Conservation (phyloP, 768 basidiomycete genomes). For the Serpula lacrymans region DNA sequence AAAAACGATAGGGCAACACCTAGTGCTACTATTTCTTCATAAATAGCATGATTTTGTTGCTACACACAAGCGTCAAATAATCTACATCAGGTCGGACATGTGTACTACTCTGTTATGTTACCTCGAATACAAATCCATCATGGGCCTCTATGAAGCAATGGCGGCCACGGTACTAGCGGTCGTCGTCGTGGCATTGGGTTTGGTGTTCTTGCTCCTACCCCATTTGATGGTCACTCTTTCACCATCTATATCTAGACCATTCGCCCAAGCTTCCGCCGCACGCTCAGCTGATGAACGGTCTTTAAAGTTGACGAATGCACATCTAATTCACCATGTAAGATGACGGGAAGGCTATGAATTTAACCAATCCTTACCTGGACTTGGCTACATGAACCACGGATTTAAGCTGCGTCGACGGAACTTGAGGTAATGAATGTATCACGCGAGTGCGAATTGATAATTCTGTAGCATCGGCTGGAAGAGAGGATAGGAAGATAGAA, state of each 20-base stretch:
- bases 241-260: constrained; percentile 83
- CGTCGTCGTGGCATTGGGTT: too few species aligned
- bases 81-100: too few species aligned
- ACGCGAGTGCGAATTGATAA: constrained; percentile 70
- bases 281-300: constrained; percentile 79
- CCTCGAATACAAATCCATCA: too few species aligned
- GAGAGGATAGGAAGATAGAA: constrained; percentile 80
- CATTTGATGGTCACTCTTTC: constrained; percentile 76
- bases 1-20: too few species aligned
- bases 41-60: too few species aligned
- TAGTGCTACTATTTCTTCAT: too few species aligned
- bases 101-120: too few species aligned
- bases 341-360: not conserved
- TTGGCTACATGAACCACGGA: constrained; percentile 86
- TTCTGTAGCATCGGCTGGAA: constrained; percentile 70
- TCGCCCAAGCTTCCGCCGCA: constrained; percentile 88
- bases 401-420: constrained; percentile 65
- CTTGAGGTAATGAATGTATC: constrained; percentile 59
- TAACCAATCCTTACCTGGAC: constrained; percentile 48
- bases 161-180: too few species aligned
- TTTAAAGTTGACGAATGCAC: constrained; percentile 95
- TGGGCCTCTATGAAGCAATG: too few species aligned
- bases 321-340: constrained; percentile 43
- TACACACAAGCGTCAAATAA: too few species aligned
- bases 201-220: constrained; percentile 73